Evolutionary conservation across 441 rosid genomes (phyloP).

Genomic region (Macaranga tanarius): DNA sequence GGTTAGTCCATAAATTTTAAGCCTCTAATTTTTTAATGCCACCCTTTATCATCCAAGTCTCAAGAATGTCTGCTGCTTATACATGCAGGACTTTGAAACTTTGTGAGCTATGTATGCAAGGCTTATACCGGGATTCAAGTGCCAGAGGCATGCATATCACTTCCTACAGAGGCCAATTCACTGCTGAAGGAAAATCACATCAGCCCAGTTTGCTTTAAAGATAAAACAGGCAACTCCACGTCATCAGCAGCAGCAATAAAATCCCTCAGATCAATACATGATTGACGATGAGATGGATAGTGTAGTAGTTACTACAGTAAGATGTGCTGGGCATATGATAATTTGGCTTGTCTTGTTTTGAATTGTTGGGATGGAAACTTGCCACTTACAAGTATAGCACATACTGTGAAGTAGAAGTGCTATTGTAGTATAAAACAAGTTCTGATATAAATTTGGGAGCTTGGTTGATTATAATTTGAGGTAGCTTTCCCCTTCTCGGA

Average conservation of each 20-base stretch:
- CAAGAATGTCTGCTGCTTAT: background rate
- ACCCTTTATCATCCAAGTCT: background rate
- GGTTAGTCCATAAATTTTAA: slow-evolving; percentile 25
- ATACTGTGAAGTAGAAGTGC: background rate
- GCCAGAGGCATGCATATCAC: slow-evolving; percentile 40
- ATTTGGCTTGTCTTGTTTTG: background rate
- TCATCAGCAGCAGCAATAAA: slow-evolving; percentile 7
- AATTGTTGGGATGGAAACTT: background rate
- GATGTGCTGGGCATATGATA: background rate
- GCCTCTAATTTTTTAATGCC: background rate
- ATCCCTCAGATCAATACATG: slow-evolving; percentile 1
- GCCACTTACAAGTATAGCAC: background rate
- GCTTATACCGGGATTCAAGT: slow-evolving; percentile 35
- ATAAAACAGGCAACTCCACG: slow-evolving; percentile 17
- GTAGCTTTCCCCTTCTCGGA: background rate
- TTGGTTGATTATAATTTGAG: background rate
- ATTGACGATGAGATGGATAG: background rate
- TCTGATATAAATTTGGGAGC: background rate
- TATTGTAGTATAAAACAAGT: background rate
- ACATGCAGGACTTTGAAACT: slow-evolving; percentile 42
- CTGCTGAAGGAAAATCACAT: slow-evolving; percentile 3
- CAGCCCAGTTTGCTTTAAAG: slow-evolving; percentile 26
- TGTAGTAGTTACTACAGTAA: background rate
- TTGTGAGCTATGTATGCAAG: slow-evolving; percentile 39
- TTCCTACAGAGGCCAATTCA: slow-evolving; percentile 13